Percentiles rank a stretch among this genome's conserved stretches.
Conservation (phyloP, 805 yeast species). For the Starmerella powellii region DNA sequence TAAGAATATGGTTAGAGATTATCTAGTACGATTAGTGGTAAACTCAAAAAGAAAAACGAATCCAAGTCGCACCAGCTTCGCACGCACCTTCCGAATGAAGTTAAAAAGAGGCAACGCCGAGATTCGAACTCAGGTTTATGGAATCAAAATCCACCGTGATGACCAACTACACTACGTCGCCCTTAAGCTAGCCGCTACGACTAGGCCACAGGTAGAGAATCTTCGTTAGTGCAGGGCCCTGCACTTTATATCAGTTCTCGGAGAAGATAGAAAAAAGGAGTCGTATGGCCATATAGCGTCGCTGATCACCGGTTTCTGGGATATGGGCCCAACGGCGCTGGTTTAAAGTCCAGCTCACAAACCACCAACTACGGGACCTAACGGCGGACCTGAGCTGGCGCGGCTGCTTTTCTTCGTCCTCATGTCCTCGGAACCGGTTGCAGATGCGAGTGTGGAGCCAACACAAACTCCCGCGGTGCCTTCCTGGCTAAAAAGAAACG, state of each 20-base stretch:
- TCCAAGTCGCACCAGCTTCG: no score
- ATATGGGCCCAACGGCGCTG: neutral
- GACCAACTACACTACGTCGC: constrained; percentile 17
- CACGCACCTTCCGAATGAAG: no score
- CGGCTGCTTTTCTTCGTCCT: no score
- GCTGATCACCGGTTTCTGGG: no score
- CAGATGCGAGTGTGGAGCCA: neutral
- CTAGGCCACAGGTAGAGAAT: constrained; percentile 5
- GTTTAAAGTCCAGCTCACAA: no score
- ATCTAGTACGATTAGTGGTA: no score
- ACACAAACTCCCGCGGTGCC: neutral
- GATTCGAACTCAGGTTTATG: constrained; percentile 23
- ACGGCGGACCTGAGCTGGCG: no score
- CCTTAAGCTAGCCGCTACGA: neutral
- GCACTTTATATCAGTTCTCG: neutral
- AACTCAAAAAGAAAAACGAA: constrained; percentile 5
- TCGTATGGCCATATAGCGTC: no score
- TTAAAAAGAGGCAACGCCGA: constrained; percentile 20
- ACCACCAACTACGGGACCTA: no score
- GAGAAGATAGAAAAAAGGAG: no score
- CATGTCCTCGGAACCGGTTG: no score
- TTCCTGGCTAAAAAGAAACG: constrained; percentile 55
- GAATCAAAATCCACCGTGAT: constrained; percentile 18
- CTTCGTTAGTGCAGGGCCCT: neutral
- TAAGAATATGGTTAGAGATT: no score